Conservation (phyloP, 75 land plant species). For the Pinus taeda region DNA sequence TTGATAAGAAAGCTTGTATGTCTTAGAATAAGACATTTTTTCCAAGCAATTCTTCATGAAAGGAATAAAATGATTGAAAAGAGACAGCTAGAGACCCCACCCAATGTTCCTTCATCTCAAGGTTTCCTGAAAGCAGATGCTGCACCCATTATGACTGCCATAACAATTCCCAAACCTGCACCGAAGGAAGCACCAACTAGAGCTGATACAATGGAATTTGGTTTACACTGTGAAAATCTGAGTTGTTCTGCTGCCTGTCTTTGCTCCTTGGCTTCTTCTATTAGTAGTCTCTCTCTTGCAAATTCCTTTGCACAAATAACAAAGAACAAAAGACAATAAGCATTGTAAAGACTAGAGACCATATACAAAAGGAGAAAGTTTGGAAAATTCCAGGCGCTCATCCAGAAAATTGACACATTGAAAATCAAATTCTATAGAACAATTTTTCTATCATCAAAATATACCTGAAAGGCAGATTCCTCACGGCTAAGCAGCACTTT, state of each 20-base stretch:
- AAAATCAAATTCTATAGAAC: background rate
- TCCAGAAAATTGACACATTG: background rate
- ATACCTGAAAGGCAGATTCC: constrained; percentile 70
- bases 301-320: constrained; percentile 49
- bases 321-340: constrained; percentile 1
- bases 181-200: constrained; percentile 86
- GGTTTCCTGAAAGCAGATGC: constrained; percentile 86
- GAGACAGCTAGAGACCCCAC: too few relatives aligned
- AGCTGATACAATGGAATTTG: constrained; percentile 52
- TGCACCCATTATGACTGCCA: constrained; percentile 90
- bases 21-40: background rate
- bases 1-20: background rate
- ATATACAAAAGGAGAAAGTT: background rate
- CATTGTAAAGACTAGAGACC: background rate
- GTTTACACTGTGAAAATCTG: constrained; percentile 31
- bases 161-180: constrained; percentile 82
- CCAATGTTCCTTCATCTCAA: constrained; percentile 17
- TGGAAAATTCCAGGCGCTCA: background rate
- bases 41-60: background rate
- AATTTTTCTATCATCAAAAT: background rate
- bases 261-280: constrained; percentile 50
- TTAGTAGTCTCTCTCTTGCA: constrained; percentile 45
- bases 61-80: background rate
- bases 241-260: constrained; percentile 17
- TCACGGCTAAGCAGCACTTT: constrained; percentile 62